Conservation (phyloP, 2,329 filamentous ascomycete genomes). For the Nemania sp. region DNA sequence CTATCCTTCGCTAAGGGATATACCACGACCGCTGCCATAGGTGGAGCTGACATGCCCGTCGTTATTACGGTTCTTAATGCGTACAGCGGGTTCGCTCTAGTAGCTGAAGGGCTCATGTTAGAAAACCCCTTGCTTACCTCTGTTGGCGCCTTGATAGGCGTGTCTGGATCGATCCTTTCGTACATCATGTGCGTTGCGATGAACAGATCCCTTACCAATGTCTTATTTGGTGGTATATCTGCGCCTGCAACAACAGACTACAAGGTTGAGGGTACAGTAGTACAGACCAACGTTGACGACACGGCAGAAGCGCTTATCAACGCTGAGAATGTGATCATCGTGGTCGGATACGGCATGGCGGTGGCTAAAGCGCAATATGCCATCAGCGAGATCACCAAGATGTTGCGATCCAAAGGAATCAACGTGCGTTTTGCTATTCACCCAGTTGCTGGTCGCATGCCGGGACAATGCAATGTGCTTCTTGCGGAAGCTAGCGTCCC, state of each 20-base stretch:
- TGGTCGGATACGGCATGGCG: conserved; percentile 93
- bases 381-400: conserved; percentile 78
- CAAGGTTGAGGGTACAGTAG: conserved; percentile 80
- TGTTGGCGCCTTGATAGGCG: conserved; percentile 84
- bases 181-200: conserved; percentile 89
- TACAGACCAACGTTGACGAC: conserved; percentile 78
- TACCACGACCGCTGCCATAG: conserved; percentile 86
- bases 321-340: conserved; percentile 84
- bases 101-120: conserved; percentile 91
- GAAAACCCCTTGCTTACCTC: conserved; percentile 84
- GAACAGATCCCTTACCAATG: conserved; percentile 88
- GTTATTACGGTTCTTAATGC: conserved; percentile 90
- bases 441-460: conserved; percentile 89
- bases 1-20: conserved; percentile 86
- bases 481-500: conserved; percentile 86
- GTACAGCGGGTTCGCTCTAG: conserved; percentile 87
- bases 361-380: conserved; percentile 93
- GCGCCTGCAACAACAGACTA: conserved; percentile 65
- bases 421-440: conserved; percentile 90
- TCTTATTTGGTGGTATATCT: conserved; percentile 82
- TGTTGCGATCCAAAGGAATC: conserved; percentile 74
- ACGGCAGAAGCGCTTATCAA: conserved; percentile 75
- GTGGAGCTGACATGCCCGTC: conserved; percentile 92
- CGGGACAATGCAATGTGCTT: conserved; percentile 89
- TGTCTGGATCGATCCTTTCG: conserved; percentile 85